A percentile compares a stretch with the other conserved stretches of the same genome.
phyloP scores from a whole-genome alignment of 352 stramenopile species.

The Phytophthora meadii region DNA sequence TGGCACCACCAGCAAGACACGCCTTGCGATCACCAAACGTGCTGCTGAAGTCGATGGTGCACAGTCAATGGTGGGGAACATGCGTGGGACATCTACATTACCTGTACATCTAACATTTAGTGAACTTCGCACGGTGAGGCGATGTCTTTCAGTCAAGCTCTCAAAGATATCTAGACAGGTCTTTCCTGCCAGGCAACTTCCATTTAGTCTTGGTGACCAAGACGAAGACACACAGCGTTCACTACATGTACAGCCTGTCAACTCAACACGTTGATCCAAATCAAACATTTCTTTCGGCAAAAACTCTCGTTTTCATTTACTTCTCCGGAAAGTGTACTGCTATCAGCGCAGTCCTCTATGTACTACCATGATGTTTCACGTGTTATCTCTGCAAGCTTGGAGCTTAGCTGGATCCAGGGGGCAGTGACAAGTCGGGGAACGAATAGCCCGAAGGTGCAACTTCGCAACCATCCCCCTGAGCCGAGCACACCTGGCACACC shows the following conservation, averaged over 20 bases:
- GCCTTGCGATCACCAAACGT: slow-evolving; percentile 6
- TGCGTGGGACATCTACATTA: neutral
- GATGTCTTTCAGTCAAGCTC: neutral
- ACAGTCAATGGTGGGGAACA: neutral
- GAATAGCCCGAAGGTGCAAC: slow-evolving; percentile 9
- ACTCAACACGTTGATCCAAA: too few relatives aligned
- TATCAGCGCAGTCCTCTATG: neutral
- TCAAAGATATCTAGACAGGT: neutral
- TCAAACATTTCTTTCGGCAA: too few relatives aligned
- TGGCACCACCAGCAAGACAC: neutral
- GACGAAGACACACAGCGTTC: too few relatives aligned
- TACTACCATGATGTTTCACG: too few relatives aligned
- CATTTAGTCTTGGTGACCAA: neutral
- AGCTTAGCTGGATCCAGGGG: slow-evolving; percentile 1
- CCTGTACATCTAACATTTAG: too few relatives aligned
- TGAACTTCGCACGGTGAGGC: too few relatives aligned
- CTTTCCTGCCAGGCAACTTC: neutral
- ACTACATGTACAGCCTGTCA: too few relatives aligned
- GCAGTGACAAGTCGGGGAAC: slow-evolving; percentile 14
- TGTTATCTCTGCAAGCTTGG: neutral
- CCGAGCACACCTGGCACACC: slow-evolving; percentile 61
- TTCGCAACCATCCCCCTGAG: slow-evolving; percentile 36
- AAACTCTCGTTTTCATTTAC: neutral
- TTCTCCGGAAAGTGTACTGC: slow-evolving; percentile 6
- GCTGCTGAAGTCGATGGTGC: neutral